A percentile compares a stretch with the other conserved stretches of the same genome.
Evolutionary conservation across 169 alveolate species (phyloP).

Genomic region (Perkinsus olseni): DNA sequence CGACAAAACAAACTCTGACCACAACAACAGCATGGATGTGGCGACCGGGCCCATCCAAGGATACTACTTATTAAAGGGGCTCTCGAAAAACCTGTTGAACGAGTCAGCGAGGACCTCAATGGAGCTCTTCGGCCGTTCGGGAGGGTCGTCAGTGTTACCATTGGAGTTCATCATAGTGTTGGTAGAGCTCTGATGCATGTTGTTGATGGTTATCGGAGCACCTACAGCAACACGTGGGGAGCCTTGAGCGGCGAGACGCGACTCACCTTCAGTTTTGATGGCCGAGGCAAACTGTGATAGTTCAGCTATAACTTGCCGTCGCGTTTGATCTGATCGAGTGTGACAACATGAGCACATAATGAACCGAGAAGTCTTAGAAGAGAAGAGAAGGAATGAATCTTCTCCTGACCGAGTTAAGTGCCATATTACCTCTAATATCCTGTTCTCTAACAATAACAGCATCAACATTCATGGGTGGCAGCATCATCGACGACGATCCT

Average conservation of each 20-base stretch:
- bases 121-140: neutral
- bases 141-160: neutral
- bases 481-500: no score
- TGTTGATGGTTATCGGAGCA: neutral
- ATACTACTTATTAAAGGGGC: no score
- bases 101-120: neutral
- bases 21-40: no score
- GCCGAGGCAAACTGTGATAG: neutral
- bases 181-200: neutral
- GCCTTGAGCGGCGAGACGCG: neutral
- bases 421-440: no score
- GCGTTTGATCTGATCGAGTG: neutral
- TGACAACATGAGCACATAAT: neutral
- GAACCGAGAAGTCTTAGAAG: no score
- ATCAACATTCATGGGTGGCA: no score
- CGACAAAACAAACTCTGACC: neutral
- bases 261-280: neutral
- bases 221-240: neutral
- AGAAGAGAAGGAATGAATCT: no score
- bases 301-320: neutral
- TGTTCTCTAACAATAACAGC: no score
- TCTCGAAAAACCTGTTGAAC: neutral
- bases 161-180: neutral
- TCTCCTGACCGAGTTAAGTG: no score
- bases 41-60: no score